phyloP scores from a whole-genome alignment of 2,329 filamentous ascomycete species.

The Beauveria asiatica region DNA sequence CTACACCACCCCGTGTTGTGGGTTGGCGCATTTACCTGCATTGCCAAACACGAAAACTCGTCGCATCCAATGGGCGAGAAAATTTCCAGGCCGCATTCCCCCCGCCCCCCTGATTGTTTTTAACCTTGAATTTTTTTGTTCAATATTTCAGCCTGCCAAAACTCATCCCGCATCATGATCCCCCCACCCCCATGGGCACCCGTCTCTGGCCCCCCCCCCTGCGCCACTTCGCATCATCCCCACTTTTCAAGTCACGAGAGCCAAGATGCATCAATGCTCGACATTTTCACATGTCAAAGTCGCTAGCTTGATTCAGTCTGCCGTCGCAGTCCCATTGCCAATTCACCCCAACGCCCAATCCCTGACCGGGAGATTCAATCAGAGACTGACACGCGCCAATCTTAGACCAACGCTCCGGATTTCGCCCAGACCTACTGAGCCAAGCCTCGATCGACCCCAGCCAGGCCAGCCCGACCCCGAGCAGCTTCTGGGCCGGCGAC shows the following conservation, averaged over 20 bases:
- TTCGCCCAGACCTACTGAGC: slow-evolving; percentile 9
- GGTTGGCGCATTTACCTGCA: background rate
- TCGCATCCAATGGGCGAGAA: background rate
- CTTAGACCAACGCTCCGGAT: slow-evolving; percentile 12
- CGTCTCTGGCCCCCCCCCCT: background rate
- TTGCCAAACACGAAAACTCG: background rate
- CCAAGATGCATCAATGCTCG: slow-evolving; percentile 8
- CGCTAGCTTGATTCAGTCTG: slow-evolving; percentile 5
- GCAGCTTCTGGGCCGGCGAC: slow-evolving; percentile 16
- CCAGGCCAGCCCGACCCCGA: slow-evolving; percentile 10
- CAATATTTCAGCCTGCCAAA: background rate
- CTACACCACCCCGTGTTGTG: background rate
- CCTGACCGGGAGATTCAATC: background rate
- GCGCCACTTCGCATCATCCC: slow-evolving; percentile 1
- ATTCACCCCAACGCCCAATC: background rate
- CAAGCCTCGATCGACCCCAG: slow-evolving; percentile 4
- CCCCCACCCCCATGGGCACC: slow-evolving; percentile 12
- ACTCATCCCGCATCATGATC: slow-evolving; percentile 14
- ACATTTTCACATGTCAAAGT: slow-evolving; percentile 17
- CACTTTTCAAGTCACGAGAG: slow-evolving; percentile 13
- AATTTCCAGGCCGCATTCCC: background rate
- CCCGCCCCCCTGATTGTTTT: background rate
- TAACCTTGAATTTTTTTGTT: background rate
- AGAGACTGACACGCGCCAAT: slow-evolving; percentile 5
- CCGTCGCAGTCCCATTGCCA: background rate